Conservation (phyloP, 1,284 basidiomycete genomes). For the Moniliella sp. region DNA sequence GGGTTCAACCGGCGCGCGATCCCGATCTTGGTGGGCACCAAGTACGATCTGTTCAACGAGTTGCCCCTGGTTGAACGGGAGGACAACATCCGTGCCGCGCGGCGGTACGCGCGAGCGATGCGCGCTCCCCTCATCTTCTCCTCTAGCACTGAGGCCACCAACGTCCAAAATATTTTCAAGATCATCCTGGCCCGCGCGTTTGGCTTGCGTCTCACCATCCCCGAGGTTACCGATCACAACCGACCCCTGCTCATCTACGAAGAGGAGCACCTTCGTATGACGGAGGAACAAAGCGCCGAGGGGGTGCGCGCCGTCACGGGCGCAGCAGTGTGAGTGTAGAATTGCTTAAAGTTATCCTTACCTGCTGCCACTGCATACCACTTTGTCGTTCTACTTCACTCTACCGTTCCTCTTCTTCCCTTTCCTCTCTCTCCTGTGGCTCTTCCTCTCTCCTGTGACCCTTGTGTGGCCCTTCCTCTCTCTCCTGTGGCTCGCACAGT, state of each 20-base stretch:
- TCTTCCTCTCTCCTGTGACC: background rate
- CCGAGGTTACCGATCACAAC: slow-evolving; percentile 16
- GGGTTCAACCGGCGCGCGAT: slow-evolving; percentile 60
- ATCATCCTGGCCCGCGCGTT: slow-evolving; percentile 8
- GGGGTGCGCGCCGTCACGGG: too few species aligned
- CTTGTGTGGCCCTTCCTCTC: background rate
- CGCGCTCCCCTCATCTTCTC: slow-evolving; percentile 94
- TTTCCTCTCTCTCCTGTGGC: background rate
- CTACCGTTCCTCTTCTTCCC: slow-evolving; percentile 2
- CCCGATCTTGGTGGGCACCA: slow-evolving; percentile 57
- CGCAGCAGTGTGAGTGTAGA: too few species aligned
- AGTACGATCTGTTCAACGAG: slow-evolving; percentile 88
- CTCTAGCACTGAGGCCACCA: slow-evolving; percentile 84
- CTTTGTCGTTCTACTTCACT: background rate
- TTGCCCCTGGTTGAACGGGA: slow-evolving; percentile 91
- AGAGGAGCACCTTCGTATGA: too few species aligned
- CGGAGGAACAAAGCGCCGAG: too few species aligned
- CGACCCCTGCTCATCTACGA: slow-evolving; percentile 35
- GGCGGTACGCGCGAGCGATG: slow-evolving; percentile 91
- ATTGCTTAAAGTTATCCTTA: too few species aligned
- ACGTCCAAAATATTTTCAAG: slow-evolving; percentile 59
- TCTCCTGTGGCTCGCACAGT: too few species aligned
- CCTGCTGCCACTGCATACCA: too few species aligned
- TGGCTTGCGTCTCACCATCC: slow-evolving; percentile 23
- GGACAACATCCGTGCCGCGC: slow-evolving; percentile 78